These are phyloP conservation scores for Nakazawaea populi DNA, from an alignment of 805 yeast genomes.

Conservation along the genomic window DNA sequence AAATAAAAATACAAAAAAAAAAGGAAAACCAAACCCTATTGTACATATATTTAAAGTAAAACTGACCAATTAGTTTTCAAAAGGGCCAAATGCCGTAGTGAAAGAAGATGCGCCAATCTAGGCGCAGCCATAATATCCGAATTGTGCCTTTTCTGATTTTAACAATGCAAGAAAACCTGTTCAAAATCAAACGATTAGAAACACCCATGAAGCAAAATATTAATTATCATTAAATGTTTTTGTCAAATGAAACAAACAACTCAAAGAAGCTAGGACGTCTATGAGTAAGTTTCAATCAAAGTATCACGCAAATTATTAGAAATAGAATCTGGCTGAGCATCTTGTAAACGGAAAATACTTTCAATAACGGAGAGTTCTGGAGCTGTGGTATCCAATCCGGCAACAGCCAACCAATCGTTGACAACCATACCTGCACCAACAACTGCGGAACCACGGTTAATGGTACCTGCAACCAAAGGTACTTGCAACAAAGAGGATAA, in stretches of 20 bases:
- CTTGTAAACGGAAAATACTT: constrained; percentile 90
- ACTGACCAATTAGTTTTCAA: neutral
- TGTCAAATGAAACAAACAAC: neutral
- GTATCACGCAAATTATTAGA: constrained; percentile 86
- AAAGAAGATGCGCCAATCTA: no score
- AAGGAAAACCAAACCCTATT: constrained; percentile 3
- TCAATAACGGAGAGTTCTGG: constrained; percentile 97
- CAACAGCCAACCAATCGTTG: constrained; percentile 95
- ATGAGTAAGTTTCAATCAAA: constrained; percentile 86
- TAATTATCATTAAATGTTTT: neutral
- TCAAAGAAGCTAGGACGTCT: constrained; percentile 11
- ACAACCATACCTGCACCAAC: constrained; percentile 99
- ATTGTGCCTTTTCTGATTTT: neutral
- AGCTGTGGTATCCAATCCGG: constrained; percentile 97
- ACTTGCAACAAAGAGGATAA: constrained; percentile 91
- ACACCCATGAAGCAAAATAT: neutral
- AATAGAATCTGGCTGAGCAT: constrained; percentile 83
- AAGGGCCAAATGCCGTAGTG: neutral
- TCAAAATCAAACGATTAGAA: neutral
- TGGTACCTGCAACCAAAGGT: constrained; percentile 97
- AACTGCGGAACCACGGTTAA: constrained; percentile 94
- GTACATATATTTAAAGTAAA: neutral
- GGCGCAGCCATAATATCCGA: no score
- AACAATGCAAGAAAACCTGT: neutral
- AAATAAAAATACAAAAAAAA: neutral